A percentile compares a stretch with the other conserved stretches of the same genome.
These are phyloP conservation scores for Orbilia ellipsospora DNA, from an alignment of 2,329 filamentous ascomycete species.

Conservation along the genomic window DNA sequence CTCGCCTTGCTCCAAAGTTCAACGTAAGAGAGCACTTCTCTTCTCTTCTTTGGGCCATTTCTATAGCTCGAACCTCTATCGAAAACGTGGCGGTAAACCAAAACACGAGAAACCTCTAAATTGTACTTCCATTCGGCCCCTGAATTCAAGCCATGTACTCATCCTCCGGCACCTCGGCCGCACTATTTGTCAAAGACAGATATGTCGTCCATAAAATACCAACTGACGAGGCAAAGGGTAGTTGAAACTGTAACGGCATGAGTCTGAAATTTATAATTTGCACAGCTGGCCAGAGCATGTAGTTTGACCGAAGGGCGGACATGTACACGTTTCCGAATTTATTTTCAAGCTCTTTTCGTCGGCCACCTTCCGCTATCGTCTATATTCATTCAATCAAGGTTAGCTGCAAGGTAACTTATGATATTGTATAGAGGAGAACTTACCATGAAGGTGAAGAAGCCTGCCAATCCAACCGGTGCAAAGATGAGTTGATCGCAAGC, in stretches of 20 bases:
- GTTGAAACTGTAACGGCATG: constrained; percentile 94
- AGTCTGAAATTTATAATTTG: constrained; percentile 96
- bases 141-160: constrained; percentile 34
- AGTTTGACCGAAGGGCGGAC: constrained; percentile 95
- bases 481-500: constrained; percentile 93
- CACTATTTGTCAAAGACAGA: constrained; percentile 87
- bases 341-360: constrained; percentile 77
- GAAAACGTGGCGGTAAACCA: not conserved
- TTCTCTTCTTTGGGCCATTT: not conserved
- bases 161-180: constrained; percentile 71
- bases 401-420: not conserved
- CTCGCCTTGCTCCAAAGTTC: too few species aligned
- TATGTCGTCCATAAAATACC: constrained; percentile 99
- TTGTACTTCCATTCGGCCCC: too few species aligned
- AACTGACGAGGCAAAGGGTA: constrained; percentile 94
- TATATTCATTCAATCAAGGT: constrained; percentile 1
- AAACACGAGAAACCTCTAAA: not conserved
- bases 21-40: too few species aligned
- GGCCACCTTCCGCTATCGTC: constrained; percentile 91
- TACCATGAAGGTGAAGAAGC: constrained; percentile 92
- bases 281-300: constrained; percentile 91
- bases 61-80: not conserved
- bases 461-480: constrained; percentile 84
- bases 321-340: constrained; percentile 96
- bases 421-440: not conserved